Percentiles rank a stretch among this genome's conserved stretches.
phyloP scores from a whole-genome alignment of 805 yeast genomes.

The Teunomyces panamensis region DNA sequence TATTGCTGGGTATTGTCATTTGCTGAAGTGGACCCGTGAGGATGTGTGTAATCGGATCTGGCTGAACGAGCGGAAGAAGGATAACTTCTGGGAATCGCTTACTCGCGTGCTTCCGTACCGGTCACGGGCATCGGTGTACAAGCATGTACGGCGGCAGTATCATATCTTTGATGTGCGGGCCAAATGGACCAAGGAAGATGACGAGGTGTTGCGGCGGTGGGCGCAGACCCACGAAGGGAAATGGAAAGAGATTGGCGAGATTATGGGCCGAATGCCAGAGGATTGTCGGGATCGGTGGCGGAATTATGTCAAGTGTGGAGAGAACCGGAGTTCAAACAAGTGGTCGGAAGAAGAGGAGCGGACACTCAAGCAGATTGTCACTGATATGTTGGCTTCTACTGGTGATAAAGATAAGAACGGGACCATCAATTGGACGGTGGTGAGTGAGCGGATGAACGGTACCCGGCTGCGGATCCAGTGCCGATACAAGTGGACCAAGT shows the following conservation, averaged over 20 bases:
- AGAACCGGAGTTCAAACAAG: slow-evolving; percentile 66
- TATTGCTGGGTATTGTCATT: slow-evolving; percentile 62
- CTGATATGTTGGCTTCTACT: slow-evolving; percentile 35
- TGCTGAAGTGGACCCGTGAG: slow-evolving; percentile 58
- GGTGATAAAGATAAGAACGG: slow-evolving; percentile 25
- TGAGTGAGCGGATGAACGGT: slow-evolving; percentile 88
- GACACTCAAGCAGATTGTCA: slow-evolving; percentile 52
- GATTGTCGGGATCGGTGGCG: slow-evolving; percentile 97
- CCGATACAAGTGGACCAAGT: slow-evolving; percentile 91
- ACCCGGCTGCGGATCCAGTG: slow-evolving; percentile 89
- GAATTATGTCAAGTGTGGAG: slow-evolving; percentile 91
- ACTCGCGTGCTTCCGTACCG: slow-evolving; percentile 79
- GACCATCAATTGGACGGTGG: slow-evolving; percentile 84
- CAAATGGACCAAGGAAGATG: slow-evolving; percentile 86
- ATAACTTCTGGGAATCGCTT: slow-evolving; percentile 83
- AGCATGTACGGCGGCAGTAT: slow-evolving; percentile 86
- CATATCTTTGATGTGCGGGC: slow-evolving; percentile 87
- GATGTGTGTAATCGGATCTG: slow-evolving; percentile 83
- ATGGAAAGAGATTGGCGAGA: slow-evolving; percentile 83
- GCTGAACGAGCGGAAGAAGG: slow-evolving; percentile 81
- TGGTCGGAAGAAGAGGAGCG: slow-evolving; percentile 79
- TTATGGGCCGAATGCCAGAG: slow-evolving; percentile 92
- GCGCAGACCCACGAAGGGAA: slow-evolving; percentile 71
- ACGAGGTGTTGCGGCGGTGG: slow-evolving; percentile 58
- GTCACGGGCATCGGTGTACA: slow-evolving; percentile 85